Base-by-base conservation (phyloP, 768 basidiomycete species). In the Leccinum rimulosum region DNA sequence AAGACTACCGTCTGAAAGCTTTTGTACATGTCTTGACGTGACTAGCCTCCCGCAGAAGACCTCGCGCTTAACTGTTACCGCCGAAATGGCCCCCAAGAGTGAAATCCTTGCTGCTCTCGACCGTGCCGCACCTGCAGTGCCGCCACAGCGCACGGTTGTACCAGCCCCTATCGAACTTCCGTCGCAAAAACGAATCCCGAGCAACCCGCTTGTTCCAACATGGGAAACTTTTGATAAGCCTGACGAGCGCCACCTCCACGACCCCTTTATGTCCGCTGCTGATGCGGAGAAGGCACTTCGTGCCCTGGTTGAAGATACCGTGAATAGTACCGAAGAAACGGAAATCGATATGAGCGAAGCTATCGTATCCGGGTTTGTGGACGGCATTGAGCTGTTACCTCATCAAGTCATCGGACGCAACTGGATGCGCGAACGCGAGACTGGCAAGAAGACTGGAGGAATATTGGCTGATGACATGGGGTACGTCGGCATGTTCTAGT, bases 381-480 rank as follows among this genome's bases (percentile, higher is more conserved):
- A 87, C 1, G 82, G 82, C 1, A 82, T 93, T 22, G 77, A 68
- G 48, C 77, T 98, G 22, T 77, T 96, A 64, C 89, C 93, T 2
- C 95, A 98, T 73, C 97, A 99, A 66, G 79, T 97, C 9, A 76
- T 91, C 51, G 93, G 93, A 22, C 80, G 94, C 0, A 73, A 74
- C 27, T 99, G 95, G 95, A 95, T 99, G 90, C 78, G 77, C 25
- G 84, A 87, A 7, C 82, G 95, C 19, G 96, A 98, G 73, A 72
- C 80, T 8, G 86, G 84, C 33, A 92, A 91, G 73, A 85, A 87
- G 64, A 77, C 67, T 7, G 95, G 96, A 1, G 96, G 96, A 0
- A 94, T 98, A 64, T 76, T 97, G 14, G 94, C 94, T 5, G 95
- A 98, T 70, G 91, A 91, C 67, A 92, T 92, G 88, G 91, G 89